Conservation (phyloP, 805 yeast genomes). For the Starmerella vaccinii region DNA sequence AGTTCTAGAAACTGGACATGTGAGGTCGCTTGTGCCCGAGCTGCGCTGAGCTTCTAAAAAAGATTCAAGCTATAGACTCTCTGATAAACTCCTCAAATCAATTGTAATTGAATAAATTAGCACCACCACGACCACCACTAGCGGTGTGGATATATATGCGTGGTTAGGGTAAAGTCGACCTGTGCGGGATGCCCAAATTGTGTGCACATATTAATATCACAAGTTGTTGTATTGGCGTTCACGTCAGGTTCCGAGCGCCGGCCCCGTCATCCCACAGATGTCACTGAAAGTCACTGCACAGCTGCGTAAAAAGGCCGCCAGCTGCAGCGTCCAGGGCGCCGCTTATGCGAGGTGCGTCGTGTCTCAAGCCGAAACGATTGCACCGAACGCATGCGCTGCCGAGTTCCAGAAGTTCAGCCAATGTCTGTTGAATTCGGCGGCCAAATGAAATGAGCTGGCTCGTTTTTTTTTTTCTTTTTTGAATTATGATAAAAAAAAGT, state of each 20-base stretch:
- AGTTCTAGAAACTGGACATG: constrained; percentile 51
- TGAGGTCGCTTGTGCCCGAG: constrained; percentile 25
- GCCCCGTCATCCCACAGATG: too few species aligned
- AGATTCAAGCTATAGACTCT: background rate
- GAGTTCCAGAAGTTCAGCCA: constrained; percentile 20
- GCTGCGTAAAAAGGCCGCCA: constrained; percentile 20
- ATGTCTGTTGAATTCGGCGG: constrained; percentile 11
- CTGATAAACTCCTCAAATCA: background rate
- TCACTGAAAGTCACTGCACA: constrained; percentile 16
- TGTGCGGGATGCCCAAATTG: too few species aligned
- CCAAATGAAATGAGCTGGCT: too few species aligned
- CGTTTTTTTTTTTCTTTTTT: too few species aligned
- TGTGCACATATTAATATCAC: too few species aligned
- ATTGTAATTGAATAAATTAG: too few species aligned
- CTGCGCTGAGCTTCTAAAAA: background rate
- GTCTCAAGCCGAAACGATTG: constrained; percentile 21
- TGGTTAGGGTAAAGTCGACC: too few species aligned
- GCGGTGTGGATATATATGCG: too few species aligned
- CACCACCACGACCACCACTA: too few species aligned
- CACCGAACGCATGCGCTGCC: constrained; percentile 20
- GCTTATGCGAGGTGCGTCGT: constrained; percentile 23
- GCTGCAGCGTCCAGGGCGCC: constrained; percentile 20
- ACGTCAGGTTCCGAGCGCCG: background rate
- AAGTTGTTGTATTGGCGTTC: too few species aligned
- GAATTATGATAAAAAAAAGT: background rate